A percentile compares a stretch with the other conserved stretches of the same genome.
Conservation (phyloP, 805 yeast genomes). For the Metschnikowia lochheadii region DNA sequence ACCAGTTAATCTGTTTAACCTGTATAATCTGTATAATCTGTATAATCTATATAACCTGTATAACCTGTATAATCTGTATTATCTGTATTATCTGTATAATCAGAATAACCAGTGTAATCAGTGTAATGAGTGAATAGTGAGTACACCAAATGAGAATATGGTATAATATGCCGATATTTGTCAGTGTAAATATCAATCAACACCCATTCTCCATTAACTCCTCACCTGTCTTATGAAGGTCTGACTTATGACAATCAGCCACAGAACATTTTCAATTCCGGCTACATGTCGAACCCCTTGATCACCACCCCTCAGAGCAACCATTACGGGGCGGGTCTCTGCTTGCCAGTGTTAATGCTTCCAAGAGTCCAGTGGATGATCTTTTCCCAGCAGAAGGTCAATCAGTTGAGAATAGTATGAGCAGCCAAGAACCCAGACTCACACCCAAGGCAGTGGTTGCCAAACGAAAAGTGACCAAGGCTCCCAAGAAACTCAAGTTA, state of each 20-base stretch:
- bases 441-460: not conserved
- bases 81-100: too few species aligned
- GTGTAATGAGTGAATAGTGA: too few species aligned
- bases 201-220: constrained; percentile 1
- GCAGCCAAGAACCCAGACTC: not conserved
- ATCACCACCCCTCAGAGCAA: not conserved
- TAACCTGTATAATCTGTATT: too few species aligned
- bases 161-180: too few species aligned
- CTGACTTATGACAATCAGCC: not conserved
- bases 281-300: not conserved
- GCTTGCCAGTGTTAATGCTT: not conserved
- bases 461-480: constrained; percentile 31
- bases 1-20: too few species aligned
- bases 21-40: too few species aligned
- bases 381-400: not conserved
- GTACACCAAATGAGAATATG: too few species aligned
- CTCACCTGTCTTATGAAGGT: constrained; percentile 1
- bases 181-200: too few species aligned
- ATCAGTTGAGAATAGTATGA: not conserved
- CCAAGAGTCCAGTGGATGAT: constrained; percentile 1
- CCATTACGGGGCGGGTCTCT: constrained; percentile 1
- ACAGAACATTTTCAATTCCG: not conserved
- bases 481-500: constrained; percentile 52
- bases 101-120: too few species aligned
- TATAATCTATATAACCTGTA: too few species aligned